phyloP scores from a whole-genome alignment of 2,329 filamentous ascomycete species.

The Diaporthe caulivora region DNA sequence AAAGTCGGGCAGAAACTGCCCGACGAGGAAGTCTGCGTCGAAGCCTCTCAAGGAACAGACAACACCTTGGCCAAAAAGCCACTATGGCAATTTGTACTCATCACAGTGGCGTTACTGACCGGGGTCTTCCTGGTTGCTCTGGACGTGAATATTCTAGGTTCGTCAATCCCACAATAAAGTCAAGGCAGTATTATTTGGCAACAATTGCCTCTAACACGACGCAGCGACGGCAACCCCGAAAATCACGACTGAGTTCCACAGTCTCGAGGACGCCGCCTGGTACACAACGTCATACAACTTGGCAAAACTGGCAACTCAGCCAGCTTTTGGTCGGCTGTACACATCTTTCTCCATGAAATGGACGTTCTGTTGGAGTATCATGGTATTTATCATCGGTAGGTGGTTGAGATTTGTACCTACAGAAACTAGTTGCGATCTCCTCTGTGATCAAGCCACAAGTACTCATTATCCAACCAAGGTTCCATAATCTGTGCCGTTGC shows the following conservation, averaged over 20 bases:
- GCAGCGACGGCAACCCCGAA: conserved; percentile 25
- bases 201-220: neutral
- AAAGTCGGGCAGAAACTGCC: neutral
- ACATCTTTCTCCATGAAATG: conserved; percentile 30
- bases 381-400: conserved; percentile 17
- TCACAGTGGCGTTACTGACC: neutral
- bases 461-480: neutral
- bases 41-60: neutral
- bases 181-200: no score
- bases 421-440: no score
- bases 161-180: neutral
- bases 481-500: conserved; percentile 29
- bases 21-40: neutral
- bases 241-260: conserved; percentile 31
- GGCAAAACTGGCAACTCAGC: conserved; percentile 26
- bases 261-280: conserved; percentile 31
- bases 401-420: neutral
- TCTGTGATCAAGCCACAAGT: no score
- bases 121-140: conserved; percentile 6
- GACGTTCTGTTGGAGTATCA: conserved; percentile 15
- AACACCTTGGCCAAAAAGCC: neutral
- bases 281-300: conserved; percentile 30
- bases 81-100: neutral
- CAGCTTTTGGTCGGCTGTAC: conserved; percentile 28
- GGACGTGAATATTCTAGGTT: conserved; percentile 19